phyloP scores from a whole-genome alignment of 805 yeast genomes.

The Metschnikowia koreensis region DNA sequence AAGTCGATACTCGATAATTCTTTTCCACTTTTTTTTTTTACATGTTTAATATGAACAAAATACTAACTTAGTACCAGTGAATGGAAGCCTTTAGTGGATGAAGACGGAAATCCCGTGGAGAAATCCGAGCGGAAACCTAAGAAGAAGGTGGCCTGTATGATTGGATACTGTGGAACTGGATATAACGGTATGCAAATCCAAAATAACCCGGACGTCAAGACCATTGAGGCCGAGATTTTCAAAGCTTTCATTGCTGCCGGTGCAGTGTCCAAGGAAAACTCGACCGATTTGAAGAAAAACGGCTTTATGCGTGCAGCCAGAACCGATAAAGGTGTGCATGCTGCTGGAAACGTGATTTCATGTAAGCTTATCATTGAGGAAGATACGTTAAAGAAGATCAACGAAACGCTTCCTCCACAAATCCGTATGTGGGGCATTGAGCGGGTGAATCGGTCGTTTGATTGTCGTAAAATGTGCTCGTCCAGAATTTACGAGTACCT shows the following conservation, averaged over 20 bases:
- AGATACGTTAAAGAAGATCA: conserved; percentile 68
- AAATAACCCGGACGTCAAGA: conserved; percentile 75
- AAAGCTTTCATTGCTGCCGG: conserved; percentile 83
- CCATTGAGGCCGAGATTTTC: conserved; percentile 88
- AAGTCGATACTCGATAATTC: conserved; percentile 34
- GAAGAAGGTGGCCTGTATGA: conserved; percentile 82
- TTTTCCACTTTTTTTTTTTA: neutral
- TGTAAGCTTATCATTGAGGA: conserved; percentile 84
- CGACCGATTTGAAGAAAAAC: conserved; percentile 82
- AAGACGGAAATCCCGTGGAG: conserved; percentile 58
- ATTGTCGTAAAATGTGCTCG: conserved; percentile 92
- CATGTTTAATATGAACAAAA: neutral
- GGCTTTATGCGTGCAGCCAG: conserved; percentile 87
- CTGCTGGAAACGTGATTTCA: conserved; percentile 90
- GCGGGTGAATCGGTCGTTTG: conserved; percentile 86
- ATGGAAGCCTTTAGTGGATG: conserved; percentile 51
- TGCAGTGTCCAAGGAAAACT: conserved; percentile 81
- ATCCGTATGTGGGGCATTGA: conserved; percentile 92
- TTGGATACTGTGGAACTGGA: conserved; percentile 96
- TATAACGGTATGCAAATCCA: conserved; percentile 92
- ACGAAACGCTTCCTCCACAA: conserved; percentile 73
- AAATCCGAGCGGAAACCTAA: conserved; percentile 71
- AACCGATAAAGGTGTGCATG: conserved; percentile 96
- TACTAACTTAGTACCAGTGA: conserved; percentile 26
- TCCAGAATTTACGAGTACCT: conserved; percentile 94